A percentile compares a stretch with the other conserved stretches of the same genome.
Evolutionary conservation across 164 flowering plant genomes (phyloP).

Genomic region (Euptelea pleiosperma): DNA sequence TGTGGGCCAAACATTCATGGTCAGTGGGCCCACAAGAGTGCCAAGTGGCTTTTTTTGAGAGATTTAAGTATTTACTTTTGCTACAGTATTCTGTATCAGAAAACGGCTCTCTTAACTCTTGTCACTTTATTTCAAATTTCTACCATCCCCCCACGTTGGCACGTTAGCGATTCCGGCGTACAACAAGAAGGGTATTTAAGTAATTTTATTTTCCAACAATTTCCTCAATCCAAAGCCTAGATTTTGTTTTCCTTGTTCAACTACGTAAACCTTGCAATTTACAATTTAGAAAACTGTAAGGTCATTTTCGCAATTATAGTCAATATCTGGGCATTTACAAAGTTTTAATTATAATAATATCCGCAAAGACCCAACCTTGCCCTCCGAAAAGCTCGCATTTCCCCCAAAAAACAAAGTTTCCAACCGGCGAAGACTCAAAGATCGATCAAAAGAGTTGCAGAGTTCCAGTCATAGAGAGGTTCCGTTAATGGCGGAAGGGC

Average conservation of each 20-base stretch:
- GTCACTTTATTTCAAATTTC: too few relatives aligned
- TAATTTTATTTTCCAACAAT: too few relatives aligned
- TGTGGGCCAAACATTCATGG: too few relatives aligned
- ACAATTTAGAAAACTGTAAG: not conserved
- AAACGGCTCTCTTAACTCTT: too few relatives aligned
- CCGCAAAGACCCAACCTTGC: constrained; percentile 40
- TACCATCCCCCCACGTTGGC: too few relatives aligned
- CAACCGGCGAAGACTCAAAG: constrained; percentile 5
- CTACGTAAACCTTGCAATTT: not conserved
- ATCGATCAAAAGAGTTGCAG: constrained; percentile 10
- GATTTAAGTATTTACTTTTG: too few relatives aligned
- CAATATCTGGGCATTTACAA: not conserved
- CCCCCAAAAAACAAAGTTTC: constrained; percentile 8
- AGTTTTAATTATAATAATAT: constrained; percentile 15
- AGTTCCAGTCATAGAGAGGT: constrained; percentile 22
- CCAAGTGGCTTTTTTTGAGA: too few relatives aligned
- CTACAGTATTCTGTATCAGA: too few relatives aligned
- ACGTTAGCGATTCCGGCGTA: too few relatives aligned
- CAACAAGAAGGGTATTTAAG: too few relatives aligned
- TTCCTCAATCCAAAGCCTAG: not conserved
- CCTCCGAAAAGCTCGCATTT: constrained; percentile 27
- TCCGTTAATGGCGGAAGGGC: constrained; percentile 63
- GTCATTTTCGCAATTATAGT: not conserved
- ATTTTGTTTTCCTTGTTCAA: not conserved
- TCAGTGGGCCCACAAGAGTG: too few relatives aligned